Base-by-base conservation (phyloP, 2,329 filamentous ascomycete species). In the Neospermospora avenae region DNA sequence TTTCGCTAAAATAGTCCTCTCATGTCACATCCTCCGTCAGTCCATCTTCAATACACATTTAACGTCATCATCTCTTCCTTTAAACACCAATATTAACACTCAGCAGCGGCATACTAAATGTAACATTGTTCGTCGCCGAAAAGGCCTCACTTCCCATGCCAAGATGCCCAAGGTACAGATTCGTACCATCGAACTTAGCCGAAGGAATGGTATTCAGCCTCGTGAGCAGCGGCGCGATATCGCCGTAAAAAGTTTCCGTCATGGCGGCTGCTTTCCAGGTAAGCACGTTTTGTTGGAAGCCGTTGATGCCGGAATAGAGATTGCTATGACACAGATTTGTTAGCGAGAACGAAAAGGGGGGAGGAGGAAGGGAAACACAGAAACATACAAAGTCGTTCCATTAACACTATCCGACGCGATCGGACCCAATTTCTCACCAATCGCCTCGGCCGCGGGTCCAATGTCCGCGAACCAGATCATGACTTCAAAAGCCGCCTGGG, bases 381-480 rank as follows among this genome's bases (percentile, higher is more conserved):
- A 28, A 54, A 62, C 63, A 44, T 44, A 65, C 63, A 60, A 65
- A n/a, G 55, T 55, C 0, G 28, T 57, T 7, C 35, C 42, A 20
- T 55, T 54, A 11, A 65, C 6, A 13, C 20, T 31, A 20, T 55
- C 24, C 3, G 52, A 54, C 7, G 57, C 13, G 3, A 61, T 25
- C 3, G 35, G 8, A 1, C 58, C 60, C 3, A 44, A 20, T 0
- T 25, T 11, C 18, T 51, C 37, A 44, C 81, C 82, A 61, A 83
- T 76, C 25, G 81, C 78, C 62, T 81, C 37, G 13, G 56, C 76
- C 1, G 77, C 71, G 2, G 70, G 16, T 2, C 81, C 81, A 49
- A 78, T 78, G 3, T 73, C 71, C 2, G 76, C 81, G 62, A 84
- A 77, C 81, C 80, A 84, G 37, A 84, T 76, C 81, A 84, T 84